phyloP scores from a whole-genome alignment of 805 yeast species.

The Suhomyces kilbournensis region DNA sequence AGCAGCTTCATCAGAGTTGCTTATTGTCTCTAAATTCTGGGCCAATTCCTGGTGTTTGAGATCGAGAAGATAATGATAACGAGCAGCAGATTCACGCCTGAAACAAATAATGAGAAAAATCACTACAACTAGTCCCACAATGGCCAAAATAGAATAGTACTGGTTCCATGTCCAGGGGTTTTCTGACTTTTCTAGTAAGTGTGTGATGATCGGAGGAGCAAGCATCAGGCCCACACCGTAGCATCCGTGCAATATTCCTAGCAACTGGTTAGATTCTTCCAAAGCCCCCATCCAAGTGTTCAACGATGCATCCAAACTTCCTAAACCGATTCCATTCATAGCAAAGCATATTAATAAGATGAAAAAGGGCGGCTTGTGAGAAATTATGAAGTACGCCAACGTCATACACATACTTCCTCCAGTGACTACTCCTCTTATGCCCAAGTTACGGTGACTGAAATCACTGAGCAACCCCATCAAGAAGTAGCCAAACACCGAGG shows the following conservation, averaged over 20 bases:
- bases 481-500: constrained; percentile 55
- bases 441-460: constrained; percentile 38
- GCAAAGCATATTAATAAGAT: constrained; percentile 39
- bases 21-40: background rate
- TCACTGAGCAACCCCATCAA: constrained; percentile 50
- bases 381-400: constrained; percentile 36
- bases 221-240: constrained; percentile 55
- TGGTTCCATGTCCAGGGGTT: constrained; percentile 48
- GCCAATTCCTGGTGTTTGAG: constrained; percentile 7
- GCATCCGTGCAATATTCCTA: constrained; percentile 52
- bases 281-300: constrained; percentile 52
- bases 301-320: constrained; percentile 53
- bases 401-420: constrained; percentile 35
- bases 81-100: constrained; percentile 44
- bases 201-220: constrained; percentile 46
- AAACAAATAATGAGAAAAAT: constrained; percentile 26
- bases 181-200: constrained; percentile 33
- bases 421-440: constrained; percentile 45
- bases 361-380: constrained; percentile 40
- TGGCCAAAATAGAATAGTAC: constrained; percentile 39
- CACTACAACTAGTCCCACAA: constrained; percentile 22
- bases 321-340: constrained; percentile 53
- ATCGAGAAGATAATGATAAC: constrained; percentile 31
- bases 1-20: background rate
- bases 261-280: constrained; percentile 45